Evolutionary conservation across 2,329 filamentous ascomycete species (phyloP).

Genomic region (Aspergillus sp.): DNA sequence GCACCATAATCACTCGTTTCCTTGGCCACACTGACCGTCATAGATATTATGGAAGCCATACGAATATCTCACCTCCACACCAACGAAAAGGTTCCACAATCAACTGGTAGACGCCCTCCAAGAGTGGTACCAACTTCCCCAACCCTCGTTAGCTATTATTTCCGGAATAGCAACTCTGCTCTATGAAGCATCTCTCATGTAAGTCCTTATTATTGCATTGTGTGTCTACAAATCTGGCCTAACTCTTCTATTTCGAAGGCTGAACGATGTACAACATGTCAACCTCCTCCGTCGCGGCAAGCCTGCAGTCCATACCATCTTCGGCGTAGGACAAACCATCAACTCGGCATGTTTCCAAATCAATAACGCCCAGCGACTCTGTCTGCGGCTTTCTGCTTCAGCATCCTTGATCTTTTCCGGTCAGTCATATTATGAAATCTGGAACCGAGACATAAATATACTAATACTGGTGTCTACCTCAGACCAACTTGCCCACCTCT

Average conservation of each 20-base stretch:
- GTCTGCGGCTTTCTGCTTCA: not conserved
- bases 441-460: no score
- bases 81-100: not conserved
- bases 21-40: not conserved
- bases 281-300: conserved; percentile 45
- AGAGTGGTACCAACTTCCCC: not conserved
- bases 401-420: not conserved
- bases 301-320: conserved; percentile 47
- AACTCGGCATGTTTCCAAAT: conserved; percentile 47
- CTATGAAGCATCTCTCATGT: conserved; percentile 1
- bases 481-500: conserved; percentile 40
- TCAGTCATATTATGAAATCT: not conserved
- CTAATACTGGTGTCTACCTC: conserved; percentile 16
- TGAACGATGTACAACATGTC: conserved; percentile 50
- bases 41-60: not conserved
- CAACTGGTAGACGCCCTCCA: not conserved
- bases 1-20: not conserved
- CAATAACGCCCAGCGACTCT: not conserved
- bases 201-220: not conserved
- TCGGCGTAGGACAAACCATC: conserved; percentile 47
- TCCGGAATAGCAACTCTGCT: not conserved
- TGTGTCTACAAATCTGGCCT: no score
- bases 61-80: not conserved
- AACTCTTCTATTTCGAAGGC: conserved; percentile 14
- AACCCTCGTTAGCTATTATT: not conserved